These are phyloP conservation scores for Rutstroemia sydowiana DNA, from an alignment of 2,329 filamentous ascomycete genomes.

Conservation along the genomic window DNA sequence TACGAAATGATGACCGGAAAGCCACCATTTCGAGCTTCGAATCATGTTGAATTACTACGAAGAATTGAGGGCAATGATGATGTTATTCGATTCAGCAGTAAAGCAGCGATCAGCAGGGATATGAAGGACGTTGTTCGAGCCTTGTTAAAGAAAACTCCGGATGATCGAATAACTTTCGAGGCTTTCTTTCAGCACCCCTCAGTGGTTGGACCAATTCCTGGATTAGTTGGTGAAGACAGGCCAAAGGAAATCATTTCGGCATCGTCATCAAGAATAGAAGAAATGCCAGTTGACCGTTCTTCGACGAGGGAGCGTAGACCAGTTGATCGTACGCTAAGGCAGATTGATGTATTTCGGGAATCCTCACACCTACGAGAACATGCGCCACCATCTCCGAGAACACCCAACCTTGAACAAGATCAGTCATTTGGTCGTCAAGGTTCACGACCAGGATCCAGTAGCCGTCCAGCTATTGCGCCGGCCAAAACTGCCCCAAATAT, in stretches of 20 bases:
- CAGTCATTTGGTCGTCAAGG: constrained; percentile 19
- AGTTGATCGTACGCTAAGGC: not conserved
- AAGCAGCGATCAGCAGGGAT: constrained; percentile 61
- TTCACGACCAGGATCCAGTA: constrained; percentile 16
- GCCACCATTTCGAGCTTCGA: constrained; percentile 84
- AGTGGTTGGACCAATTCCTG: constrained; percentile 69
- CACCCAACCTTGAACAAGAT: constrained; percentile 14
- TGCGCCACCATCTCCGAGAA: constrained; percentile 15
- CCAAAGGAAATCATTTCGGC: constrained; percentile 22
- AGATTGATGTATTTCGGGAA: constrained; percentile 6
- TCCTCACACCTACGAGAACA: not conserved
- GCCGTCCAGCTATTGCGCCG: constrained; percentile 20
- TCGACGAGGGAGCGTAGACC: constrained; percentile 12
- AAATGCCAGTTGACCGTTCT: constrained; percentile 16
- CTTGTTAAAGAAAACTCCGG: constrained; percentile 77
- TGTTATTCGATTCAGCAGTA: constrained; percentile 72
- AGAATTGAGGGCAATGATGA: constrained; percentile 89
- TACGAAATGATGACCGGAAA: constrained; percentile 92
- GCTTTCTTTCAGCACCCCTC: constrained; percentile 74
- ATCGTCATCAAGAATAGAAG: constrained; percentile 14
- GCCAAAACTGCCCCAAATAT: constrained; percentile 26
- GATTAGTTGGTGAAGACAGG: constrained; percentile 70
- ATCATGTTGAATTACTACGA: constrained; percentile 87
- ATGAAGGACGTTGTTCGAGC: constrained; percentile 75
- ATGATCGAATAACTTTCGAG: constrained; percentile 78